These are phyloP conservation scores for Volvariella volvacea DNA, from an alignment of 1,284 basidiomycete species.

Conservation along the genomic window DNA sequence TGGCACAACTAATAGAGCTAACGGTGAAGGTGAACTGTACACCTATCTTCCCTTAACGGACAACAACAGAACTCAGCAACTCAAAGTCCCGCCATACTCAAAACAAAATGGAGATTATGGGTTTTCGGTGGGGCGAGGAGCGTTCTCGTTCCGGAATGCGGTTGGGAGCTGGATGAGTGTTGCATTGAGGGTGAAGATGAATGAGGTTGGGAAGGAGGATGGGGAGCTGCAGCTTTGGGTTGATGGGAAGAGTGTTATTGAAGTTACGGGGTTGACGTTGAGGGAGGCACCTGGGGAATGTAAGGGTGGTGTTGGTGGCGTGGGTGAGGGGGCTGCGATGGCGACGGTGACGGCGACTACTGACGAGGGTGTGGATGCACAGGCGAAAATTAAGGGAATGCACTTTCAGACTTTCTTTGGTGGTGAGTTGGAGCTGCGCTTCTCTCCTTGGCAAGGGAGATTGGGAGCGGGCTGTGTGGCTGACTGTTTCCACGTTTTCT, in stretches of 20 bases:
- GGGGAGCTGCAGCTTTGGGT: constrained; percentile 54
- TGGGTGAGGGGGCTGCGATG: too few relatives aligned
- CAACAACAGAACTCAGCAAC: constrained; percentile 34
- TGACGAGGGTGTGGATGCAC: constrained; percentile 6
- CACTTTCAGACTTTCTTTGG: constrained; percentile 76
- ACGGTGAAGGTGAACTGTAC: constrained; percentile 49
- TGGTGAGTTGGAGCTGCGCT: constrained; percentile 29
- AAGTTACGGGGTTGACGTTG: constrained; percentile 33
- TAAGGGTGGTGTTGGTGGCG: too few relatives aligned
- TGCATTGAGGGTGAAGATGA: constrained; percentile 58
- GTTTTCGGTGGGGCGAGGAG: constrained; percentile 52
- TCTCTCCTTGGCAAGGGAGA: too few relatives aligned
- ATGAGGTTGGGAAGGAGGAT: constrained; percentile 31
- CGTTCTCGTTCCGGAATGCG: constrained; percentile 35
- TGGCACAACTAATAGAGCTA: constrained; percentile 17
- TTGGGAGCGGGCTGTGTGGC: too few relatives aligned
- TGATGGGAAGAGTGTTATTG: constrained; percentile 44
- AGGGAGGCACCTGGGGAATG: constrained; percentile 25
- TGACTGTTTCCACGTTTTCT: not conserved
- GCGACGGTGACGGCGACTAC: too few relatives aligned
- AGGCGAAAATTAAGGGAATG: constrained; percentile 45
- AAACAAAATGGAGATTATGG: constrained; percentile 50
- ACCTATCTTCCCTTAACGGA: constrained; percentile 46
- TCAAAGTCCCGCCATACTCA: constrained; percentile 43
- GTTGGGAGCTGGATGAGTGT: constrained; percentile 52